Conservation (phyloP, 2,329 filamentous ascomycete genomes). For the Stagonosporopsis cucurbitacearum region DNA sequence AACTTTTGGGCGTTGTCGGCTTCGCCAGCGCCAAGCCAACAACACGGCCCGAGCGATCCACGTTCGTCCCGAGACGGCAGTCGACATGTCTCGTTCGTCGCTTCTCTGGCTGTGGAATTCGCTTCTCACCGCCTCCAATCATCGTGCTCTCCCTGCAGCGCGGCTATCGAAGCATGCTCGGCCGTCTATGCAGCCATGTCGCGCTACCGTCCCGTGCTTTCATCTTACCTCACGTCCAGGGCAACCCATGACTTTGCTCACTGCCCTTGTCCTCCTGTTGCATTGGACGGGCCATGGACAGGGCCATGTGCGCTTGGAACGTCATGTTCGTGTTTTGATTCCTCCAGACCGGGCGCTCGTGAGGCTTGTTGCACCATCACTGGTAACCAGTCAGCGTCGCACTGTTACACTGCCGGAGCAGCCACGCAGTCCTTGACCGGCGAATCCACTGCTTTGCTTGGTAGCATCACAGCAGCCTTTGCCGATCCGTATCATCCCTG, state of each 20-base stretch:
- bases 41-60: constrained; percentile 14
- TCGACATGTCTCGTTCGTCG: not conserved
- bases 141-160: constrained; percentile 12
- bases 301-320: not conserved
- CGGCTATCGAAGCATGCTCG: constrained; percentile 18
- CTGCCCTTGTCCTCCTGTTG: not conserved
- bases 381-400: constrained; percentile 9
- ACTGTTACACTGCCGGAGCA: constrained; percentile 4
- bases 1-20: constrained; percentile 10
- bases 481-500: constrained; percentile 1
- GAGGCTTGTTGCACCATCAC: constrained; percentile 5
- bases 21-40: not conserved
- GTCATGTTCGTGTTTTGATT: constrained; percentile 3
- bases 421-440: not conserved
- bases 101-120: not conserved
- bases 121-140: constrained; percentile 17
- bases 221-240: constrained; percentile 1
- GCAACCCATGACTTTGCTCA: constrained; percentile 7
- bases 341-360: constrained; percentile 3
- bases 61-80: constrained; percentile 10
- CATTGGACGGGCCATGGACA: not conserved
- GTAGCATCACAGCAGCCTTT: not conserved
- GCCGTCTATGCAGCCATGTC: constrained; percentile 15
- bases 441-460: not conserved
- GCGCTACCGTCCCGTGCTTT: constrained; percentile 11